A percentile compares a stretch with the other conserved stretches of the same genome.
These are phyloP conservation scores for Xanthoconium separans DNA, from an alignment of 1,284 basidiomycete genomes.

Conservation along the genomic window DNA sequence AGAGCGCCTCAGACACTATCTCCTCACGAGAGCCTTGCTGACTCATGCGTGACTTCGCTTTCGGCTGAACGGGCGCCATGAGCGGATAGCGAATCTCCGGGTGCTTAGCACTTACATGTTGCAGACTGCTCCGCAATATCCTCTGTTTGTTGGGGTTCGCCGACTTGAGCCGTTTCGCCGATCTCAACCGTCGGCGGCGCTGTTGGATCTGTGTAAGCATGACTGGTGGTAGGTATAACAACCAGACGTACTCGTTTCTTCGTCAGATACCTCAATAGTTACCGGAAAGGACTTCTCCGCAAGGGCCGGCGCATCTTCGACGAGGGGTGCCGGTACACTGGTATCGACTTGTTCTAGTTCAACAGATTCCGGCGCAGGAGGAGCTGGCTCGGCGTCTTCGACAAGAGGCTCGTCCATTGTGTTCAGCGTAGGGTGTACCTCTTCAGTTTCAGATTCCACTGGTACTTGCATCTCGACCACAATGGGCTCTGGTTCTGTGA, in stretches of 20 bases:
- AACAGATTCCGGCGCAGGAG: not conserved
- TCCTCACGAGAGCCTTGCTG: conserved; percentile 1
- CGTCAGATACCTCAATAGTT: not conserved
- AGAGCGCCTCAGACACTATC: not conserved
- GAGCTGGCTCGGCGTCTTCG: not conserved
- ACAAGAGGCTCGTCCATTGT: not conserved
- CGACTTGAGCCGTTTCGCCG: not conserved
- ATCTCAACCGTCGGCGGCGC: not conserved
- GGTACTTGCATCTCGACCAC: not conserved
- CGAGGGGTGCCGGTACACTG: not conserved
- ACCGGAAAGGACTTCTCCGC: not conserved
- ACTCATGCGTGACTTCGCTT: not conserved
- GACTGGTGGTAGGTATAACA: not conserved
- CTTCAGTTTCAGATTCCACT: not conserved
- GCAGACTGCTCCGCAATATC: not conserved
- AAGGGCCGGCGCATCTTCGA: not conserved
- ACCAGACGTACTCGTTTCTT: conserved; percentile 3
- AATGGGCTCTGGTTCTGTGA: conserved; percentile 1
- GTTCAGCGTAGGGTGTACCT: not conserved
- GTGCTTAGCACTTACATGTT: conserved; percentile 11
- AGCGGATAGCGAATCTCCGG: not conserved
- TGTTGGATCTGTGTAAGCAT: not conserved
- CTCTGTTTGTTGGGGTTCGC: not conserved
- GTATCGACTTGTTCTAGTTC: not conserved
- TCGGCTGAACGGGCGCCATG: conserved; percentile 4